Percentiles rank a stretch among this genome's conserved stretches.
Evolutionary conservation across 495 filamentous ascomycete species (phyloP).

Genomic region (Hyaloscypha finlandica): DNA sequence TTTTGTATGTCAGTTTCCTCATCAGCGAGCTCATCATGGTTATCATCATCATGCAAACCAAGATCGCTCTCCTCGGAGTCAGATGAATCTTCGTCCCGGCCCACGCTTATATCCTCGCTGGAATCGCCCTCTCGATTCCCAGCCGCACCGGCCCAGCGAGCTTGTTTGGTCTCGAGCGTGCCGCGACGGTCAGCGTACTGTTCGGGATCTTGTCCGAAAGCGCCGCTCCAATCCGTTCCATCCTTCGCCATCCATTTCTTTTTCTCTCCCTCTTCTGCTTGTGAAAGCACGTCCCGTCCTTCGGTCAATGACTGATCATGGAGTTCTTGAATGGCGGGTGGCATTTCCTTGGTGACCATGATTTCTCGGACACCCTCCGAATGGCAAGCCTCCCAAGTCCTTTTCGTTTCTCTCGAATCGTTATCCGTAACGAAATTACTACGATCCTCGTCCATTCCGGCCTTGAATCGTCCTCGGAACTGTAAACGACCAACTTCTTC

Average conservation of each 20-base stretch:
- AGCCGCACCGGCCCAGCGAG: background rate
- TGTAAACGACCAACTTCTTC: conserved; percentile 76
- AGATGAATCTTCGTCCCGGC: conserved; percentile 50
- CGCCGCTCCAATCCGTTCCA: conserved; percentile 87
- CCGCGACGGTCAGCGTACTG: conserved; percentile 22
- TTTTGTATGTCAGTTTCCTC: conserved; percentile 19
- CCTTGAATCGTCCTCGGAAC: conserved; percentile 80
- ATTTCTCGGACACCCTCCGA: conserved; percentile 77
- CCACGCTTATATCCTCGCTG: conserved; percentile 42
- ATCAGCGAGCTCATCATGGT: conserved; percentile 18
- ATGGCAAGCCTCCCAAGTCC: conserved; percentile 89
- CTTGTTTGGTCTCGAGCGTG: background rate
- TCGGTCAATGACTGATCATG: conserved; percentile 79
- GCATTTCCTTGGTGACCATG: conserved; percentile 67
- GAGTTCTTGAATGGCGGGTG: conserved; percentile 63
- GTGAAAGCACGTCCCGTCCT: conserved; percentile 75
- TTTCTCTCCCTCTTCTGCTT: conserved; percentile 67
- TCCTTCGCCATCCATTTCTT: conserved; percentile 76
- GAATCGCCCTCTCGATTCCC: background rate
- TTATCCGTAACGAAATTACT: conserved; percentile 82
- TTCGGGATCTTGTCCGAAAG: conserved; percentile 69
- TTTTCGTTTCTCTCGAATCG: conserved; percentile 86
- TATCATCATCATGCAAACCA: conserved; percentile 46
- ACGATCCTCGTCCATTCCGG: conserved; percentile 89
- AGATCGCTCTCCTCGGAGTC: conserved; percentile 46